Evolutionary conservation across 1,139 yeast genomes (phyloP), one percentile per base, ranked within the genome.

Genomic region (Suhomyces maxii): DNA sequence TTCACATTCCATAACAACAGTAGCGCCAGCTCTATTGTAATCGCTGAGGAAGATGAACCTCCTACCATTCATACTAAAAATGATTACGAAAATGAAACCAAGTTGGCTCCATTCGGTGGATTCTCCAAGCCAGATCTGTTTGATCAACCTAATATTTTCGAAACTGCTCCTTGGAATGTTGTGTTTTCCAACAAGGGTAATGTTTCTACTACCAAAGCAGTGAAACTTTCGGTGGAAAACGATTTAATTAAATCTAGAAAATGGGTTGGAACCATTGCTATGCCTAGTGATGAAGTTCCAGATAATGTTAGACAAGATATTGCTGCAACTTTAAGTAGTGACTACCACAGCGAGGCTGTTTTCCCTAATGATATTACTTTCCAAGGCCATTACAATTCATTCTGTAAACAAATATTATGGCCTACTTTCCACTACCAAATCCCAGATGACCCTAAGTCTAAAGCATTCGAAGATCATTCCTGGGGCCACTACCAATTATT

Each of bases 341-440:
- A 80, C 7, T 81, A 80, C 59, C 64, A 78, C 46, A 81, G 88
- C 42, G 79, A 79, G 44, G 83, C 90, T 0, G 87, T 90, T 4
- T 82, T 82, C 54, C 84, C 91, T 1, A 79, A 80, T 54, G 98
- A 93, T 65, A 67, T 80, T 18, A 83, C 90, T 0, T 88, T 89
- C 58, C 87, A 86, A 56, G 97, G 97, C 18, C 96, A 90, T 59
- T 93, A 93, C 66, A 81, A 82, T 49, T 88, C 89, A 41, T 93
- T 86, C 62, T 91, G 97, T 64, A 93, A 93, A 63, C 95, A 90
- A 59, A 88, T 93, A 39, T 72, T 93, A 53, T 93, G 99, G 98
- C 99, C 99, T 26, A 89, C 97, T 2, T 75, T 95, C 53, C 99
- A 93, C 62, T 95, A 93, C 63, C 97, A 93, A 64, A 89, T 91